phyloP scores from a whole-genome alignment of 257 asterid genomes.

The Solanum microdontum region DNA sequence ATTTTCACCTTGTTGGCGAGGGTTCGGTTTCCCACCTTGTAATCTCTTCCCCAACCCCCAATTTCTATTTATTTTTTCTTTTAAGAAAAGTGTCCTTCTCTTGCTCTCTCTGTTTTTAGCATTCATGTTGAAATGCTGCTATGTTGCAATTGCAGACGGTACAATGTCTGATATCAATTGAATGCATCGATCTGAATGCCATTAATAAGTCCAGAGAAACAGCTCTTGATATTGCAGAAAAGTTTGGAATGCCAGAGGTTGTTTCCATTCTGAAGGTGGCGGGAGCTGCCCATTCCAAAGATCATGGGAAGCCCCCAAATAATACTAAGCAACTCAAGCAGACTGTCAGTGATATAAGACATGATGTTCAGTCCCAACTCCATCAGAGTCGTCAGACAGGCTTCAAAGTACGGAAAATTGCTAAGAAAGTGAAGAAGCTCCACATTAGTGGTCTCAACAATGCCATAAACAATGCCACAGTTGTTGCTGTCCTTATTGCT shows the following conservation, averaged over 20 bases:
- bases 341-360: conserved; percentile 90
- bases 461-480: conserved; percentile 85
- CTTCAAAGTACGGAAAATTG: conserved; percentile 74
- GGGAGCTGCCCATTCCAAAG: conserved; percentile 73
- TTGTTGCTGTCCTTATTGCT: conserved; percentile 87
- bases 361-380: conserved; percentile 85
- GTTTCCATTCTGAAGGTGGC: conserved; percentile 39
- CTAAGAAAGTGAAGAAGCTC: conserved; percentile 90
- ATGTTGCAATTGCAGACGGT: conserved; percentile 50
- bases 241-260: conserved; percentile 55
- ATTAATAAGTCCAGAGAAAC: conserved; percentile 69
- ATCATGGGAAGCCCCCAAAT: conserved; percentile 69
- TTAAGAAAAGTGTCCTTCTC: not conserved
- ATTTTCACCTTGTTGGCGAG: not conserved
- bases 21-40: not conserved
- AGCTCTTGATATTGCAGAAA: conserved; percentile 73
- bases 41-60: not conserved
- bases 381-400: conserved; percentile 91
- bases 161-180: conserved; percentile 47
- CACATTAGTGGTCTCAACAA: conserved; percentile 91
- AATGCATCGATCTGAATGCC: conserved; percentile 53
- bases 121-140: not conserved
- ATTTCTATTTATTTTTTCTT: not conserved
- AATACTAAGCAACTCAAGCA: conserved; percentile 87
- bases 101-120: not conserved